These are phyloP conservation scores for Populus tomentosa DNA, from an alignment of 441 rosid species.

Conservation along the genomic window DNA sequence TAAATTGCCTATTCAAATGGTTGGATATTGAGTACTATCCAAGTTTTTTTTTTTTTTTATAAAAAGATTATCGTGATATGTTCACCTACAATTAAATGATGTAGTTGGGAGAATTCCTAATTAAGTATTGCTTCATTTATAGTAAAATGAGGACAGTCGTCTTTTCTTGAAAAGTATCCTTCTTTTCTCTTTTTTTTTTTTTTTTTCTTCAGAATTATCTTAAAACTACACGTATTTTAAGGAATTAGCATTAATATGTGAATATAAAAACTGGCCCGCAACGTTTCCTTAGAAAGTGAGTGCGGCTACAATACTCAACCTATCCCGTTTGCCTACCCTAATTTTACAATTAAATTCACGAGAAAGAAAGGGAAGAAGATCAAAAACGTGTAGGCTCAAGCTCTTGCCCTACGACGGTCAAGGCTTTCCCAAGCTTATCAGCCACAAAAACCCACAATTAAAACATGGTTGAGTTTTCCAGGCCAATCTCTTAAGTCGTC, in stretches of 20 bases:
- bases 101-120: neutral
- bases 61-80: too few relatives aligned
- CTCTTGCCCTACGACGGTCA: neutral
- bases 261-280: neutral
- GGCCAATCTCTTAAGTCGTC: neutral
- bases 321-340: neutral
- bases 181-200: too few relatives aligned
- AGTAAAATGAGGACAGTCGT: neutral
- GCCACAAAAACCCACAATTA: neutral
- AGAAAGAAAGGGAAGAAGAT: neutral
- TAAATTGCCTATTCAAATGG: neutral
- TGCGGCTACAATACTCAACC: neutral
- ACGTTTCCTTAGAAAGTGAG: neutral
- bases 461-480: neutral
- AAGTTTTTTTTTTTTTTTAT: too few relatives aligned
- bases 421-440: neutral
- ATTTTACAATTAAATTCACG: neutral
- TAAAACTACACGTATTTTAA: too few relatives aligned
- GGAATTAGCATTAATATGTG: too few relatives aligned
- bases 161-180: neutral
- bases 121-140: neutral
- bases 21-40: neutral
- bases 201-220: too few relatives aligned
- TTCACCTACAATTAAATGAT: too few relatives aligned
- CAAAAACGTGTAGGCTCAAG: neutral